Percentiles rank a stretch among this genome's conserved stretches.
Conservation (phyloP, 352 stramenopile genomes). For the Phytopythium ostracodes region DNA sequence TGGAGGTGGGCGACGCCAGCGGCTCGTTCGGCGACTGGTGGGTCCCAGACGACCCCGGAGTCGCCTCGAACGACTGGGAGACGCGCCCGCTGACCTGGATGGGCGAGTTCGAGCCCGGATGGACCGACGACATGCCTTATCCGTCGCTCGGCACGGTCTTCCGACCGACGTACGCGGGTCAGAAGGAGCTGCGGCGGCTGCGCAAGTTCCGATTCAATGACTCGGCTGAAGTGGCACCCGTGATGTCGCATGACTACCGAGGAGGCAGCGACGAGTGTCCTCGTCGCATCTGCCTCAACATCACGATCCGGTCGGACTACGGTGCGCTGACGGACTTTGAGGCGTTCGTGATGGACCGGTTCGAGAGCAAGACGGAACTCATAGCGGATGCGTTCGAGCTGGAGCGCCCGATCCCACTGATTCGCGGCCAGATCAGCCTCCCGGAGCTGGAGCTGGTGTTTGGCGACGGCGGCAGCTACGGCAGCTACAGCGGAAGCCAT, state of each 20-base stretch:
- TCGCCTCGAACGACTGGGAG: background rate
- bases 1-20: constrained; percentile 2
- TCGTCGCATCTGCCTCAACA: constrained; percentile 20
- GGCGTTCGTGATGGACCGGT: constrained; percentile 33
- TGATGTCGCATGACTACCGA: background rate
- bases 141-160: constrained; percentile 2
- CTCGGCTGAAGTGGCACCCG: background rate
- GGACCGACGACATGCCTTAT: constrained; percentile 6
- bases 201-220: constrained; percentile 5
- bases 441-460: background rate
- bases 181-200: background rate
- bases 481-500: background rate
- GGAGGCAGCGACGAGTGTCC: background rate
- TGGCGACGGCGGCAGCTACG: background rate
- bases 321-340: constrained; percentile 33
- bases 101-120: constrained; percentile 2
- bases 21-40: constrained; percentile 2
- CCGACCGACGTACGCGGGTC: constrained; percentile 3
- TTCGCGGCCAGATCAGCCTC: background rate
- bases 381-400: background rate
- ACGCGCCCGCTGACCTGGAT: constrained; percentile 4
- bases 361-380: constrained; percentile 20
- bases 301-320: constrained; percentile 27
- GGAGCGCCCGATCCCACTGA: background rate
- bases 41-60: background rate